Percentiles rank a stretch among this genome's conserved stretches.
These are phyloP conservation scores for Apiotrichum sp. DNA, from an alignment of 1,284 basidiomycete species.

Conservation along the genomic window DNA sequence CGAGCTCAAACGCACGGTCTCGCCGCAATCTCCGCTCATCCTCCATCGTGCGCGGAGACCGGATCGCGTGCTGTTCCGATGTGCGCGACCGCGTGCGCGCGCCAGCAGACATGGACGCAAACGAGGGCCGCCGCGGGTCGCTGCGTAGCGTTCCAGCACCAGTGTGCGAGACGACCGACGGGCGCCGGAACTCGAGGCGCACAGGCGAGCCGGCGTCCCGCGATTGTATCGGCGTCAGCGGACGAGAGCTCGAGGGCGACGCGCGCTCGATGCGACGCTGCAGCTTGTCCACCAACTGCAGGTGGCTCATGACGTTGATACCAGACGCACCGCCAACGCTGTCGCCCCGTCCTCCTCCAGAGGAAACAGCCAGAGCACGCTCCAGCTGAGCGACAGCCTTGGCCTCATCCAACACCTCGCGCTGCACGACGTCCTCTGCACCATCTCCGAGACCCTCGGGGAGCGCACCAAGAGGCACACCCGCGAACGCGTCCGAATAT, in stretches of 20 bases:
- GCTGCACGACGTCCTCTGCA: constrained; percentile 10
- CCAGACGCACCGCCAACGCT: not conserved
- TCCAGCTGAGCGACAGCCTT: not conserved
- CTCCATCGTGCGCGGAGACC: not conserved
- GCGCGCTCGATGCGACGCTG: not conserved
- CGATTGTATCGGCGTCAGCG: not conserved
- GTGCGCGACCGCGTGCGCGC: not conserved
- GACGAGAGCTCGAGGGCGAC: not conserved
- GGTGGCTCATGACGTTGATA: not conserved
- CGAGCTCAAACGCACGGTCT: constrained; percentile 11
- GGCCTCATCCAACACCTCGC: constrained; percentile 3
- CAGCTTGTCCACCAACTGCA: not conserved
- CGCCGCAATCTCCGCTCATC: constrained; percentile 4
- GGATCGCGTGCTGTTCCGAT: not conserved
- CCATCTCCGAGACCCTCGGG: constrained; percentile 10
- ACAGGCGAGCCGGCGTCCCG: not conserved
- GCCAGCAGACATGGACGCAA: not conserved
- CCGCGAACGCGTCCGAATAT: constrained; percentile 8
- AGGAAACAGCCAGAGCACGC: not conserved
- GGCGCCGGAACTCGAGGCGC: not conserved
- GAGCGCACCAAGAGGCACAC: constrained; percentile 10
- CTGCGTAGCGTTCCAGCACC: not conserved
- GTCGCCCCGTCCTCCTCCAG: not conserved
- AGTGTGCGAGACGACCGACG: not conserved
- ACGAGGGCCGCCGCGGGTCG: not conserved